Conservation (phyloP, 768 basidiomycete genomes). For the Tulasnella sp. region DNA sequence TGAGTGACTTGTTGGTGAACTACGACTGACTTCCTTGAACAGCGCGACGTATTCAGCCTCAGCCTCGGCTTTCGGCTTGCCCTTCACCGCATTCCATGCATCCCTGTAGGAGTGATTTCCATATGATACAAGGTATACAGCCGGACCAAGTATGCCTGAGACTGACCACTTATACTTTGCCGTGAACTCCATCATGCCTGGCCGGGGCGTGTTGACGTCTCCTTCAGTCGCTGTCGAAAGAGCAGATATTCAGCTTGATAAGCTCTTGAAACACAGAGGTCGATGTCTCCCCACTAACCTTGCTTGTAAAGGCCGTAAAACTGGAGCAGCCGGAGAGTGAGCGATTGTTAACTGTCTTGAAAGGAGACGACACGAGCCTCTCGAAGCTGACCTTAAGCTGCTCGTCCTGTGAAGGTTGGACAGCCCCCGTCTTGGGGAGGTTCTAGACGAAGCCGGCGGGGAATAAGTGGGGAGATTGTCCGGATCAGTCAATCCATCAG, state of each 20-base stretch:
- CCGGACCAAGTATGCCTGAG: slow-evolving; percentile 10
- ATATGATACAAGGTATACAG: slow-evolving; percentile 11
- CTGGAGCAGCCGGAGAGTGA: slow-evolving; percentile 32
- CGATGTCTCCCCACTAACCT: no score
- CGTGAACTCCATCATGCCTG: slow-evolving; percentile 72
- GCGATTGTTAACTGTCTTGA: background rate
- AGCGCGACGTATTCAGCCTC: slow-evolving; percentile 60
- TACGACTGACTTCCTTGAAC: slow-evolving; percentile 64
- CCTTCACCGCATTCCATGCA: slow-evolving; percentile 72
- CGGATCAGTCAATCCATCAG: background rate
- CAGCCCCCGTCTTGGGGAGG: slow-evolving; percentile 71
- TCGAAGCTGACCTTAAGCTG: slow-evolving; percentile 58
- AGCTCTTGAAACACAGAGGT: no score
- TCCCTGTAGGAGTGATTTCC: slow-evolving; percentile 40
- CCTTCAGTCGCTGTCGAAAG: slow-evolving; percentile 52
- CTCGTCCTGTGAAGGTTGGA: slow-evolving; percentile 60
- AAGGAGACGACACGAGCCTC: background rate
- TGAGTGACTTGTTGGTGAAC: no score
- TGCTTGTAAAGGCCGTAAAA: slow-evolving; percentile 95
- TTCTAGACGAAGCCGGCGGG: slow-evolving; percentile 21
- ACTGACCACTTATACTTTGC: slow-evolving; percentile 85
- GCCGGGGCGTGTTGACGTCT: slow-evolving; percentile 50
- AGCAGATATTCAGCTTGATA: slow-evolving; percentile 11
- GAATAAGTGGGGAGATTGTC: background rate
- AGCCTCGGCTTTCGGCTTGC: slow-evolving; percentile 60